Evolutionary conservation across 2,329 filamentous ascomycete genomes (phyloP), one percentile per base, ranked within the genome.

Genomic region (Fusarium brevicatenulatum): DNA sequence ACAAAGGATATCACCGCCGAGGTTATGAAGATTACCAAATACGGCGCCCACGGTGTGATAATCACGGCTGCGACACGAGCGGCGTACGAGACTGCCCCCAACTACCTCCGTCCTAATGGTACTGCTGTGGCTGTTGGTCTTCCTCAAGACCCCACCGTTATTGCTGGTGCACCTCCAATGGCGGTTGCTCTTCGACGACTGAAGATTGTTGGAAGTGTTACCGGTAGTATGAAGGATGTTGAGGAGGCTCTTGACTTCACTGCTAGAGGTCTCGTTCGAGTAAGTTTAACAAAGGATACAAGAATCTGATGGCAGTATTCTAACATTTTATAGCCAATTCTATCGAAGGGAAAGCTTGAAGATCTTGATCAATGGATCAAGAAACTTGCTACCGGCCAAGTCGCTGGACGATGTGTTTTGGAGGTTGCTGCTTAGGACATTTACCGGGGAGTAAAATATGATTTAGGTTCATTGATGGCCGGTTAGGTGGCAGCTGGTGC

Each of bases 11-110:
- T 97, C 15, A 91, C 96, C 68, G 88, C 89, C 75, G 93, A 95
- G 75, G 93, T 97, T 3, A 62, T 60, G 62, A 93, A 94, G 84
- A 89, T 90, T 36, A 87, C 90, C 69, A 93, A 92, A 19, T 86
- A 93, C n/a, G 95, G 95, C 47, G 94, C 95, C 4, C 93, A 97
- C 76, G 95, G 93, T 18, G 94, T 96, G 55, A 87, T 97, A 70
- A 86, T 97, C 23, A 90, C 97, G 43, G 95, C 95, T 55, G 94
- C 93, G 49, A 90, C 87, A 73, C 94, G 97, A 86, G 93, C 91
- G 84, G 95, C 95, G n/a, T 97, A 97, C 88, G 94, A 97, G 84
- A 94, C 97, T 84, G 95, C 95, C 13, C 90, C 93, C 39, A 91
- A 88, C 81, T 97, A 97, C 81, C 91, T 97, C 58, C 91, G 95